A percentile compares a stretch with the other conserved stretches of the same genome.
phyloP scores from a whole-genome alignment of 1,284 basidiomycete species.

The Malassezia equina region DNA sequence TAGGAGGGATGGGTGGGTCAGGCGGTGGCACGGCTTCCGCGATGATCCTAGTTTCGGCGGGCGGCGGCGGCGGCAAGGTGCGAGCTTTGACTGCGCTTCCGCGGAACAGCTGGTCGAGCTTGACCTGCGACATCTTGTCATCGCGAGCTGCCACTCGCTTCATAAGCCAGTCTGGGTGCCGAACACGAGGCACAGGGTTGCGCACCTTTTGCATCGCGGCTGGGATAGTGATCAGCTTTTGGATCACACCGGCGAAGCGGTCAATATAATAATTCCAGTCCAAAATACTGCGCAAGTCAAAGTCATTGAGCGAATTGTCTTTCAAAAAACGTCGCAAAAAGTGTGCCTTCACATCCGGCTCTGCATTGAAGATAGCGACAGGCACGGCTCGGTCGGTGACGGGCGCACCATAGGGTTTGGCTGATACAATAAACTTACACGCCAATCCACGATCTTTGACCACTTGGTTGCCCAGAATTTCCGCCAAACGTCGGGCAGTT shows the following conservation, averaged over 20 bases:
- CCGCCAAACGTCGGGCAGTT: slow-evolving; percentile 85
- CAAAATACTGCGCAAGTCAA: slow-evolving; percentile 85
- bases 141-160: slow-evolving; percentile 76
- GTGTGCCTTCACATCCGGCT: slow-evolving; percentile 74
- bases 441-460: slow-evolving; percentile 98
- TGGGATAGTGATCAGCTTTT: slow-evolving; percentile 98
- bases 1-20: slow-evolving; percentile 30
- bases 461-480: slow-evolving; percentile 97
- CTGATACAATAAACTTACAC: slow-evolving; percentile 97
- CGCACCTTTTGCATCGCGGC: slow-evolving; percentile 94
- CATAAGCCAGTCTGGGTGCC: slow-evolving; percentile 95
- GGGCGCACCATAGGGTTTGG: slow-evolving; percentile 81
- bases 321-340: slow-evolving; percentile 95
- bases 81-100: slow-evolving; percentile 1
- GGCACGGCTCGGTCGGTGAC: slow-evolving; percentile 96
- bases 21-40: slow-evolving; percentile 9
- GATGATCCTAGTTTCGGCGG: not conserved
- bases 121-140: slow-evolving; percentile 97
- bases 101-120: slow-evolving; percentile 52
- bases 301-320: slow-evolving; percentile 74
- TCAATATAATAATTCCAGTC: slow-evolving; percentile 99
- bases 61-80: not conserved
- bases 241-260: slow-evolving; percentile 90
- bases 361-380: slow-evolving; percentile 96
- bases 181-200: slow-evolving; percentile 90